Evolutionary conservation across 768 basidiomycete genomes (phyloP).

Genomic region (Serendipita sp.): DNA sequence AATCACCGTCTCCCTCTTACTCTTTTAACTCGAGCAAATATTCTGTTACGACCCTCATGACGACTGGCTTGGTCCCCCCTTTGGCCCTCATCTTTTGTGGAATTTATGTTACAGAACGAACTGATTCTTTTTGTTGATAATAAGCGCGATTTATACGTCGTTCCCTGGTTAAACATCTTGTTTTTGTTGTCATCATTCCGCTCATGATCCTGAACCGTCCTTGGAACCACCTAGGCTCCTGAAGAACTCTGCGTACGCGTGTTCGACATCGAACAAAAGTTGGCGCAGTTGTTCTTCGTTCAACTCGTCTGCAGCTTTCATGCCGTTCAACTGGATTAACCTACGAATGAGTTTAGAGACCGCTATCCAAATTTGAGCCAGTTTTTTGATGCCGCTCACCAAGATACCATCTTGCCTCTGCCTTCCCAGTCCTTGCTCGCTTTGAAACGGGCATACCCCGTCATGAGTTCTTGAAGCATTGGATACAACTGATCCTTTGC

Average conservation of each 20-base stretch:
- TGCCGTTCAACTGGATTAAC: slow-evolving; percentile 90
- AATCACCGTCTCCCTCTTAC: too few relatives aligned
- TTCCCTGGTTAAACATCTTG: too few relatives aligned
- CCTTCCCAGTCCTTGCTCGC: slow-evolving; percentile 95
- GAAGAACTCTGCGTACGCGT: slow-evolving; percentile 91
- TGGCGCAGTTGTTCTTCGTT: slow-evolving; percentile 85
- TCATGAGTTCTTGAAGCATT: slow-evolving; percentile 86
- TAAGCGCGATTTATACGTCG: too few relatives aligned
- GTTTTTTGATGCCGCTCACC: slow-evolving; percentile 32
- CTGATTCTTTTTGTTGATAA: too few relatives aligned
- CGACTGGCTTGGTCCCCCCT: too few relatives aligned
- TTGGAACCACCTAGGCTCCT: slow-evolving; percentile 35
- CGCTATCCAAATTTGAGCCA: background rate
- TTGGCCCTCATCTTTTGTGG: too few relatives aligned
- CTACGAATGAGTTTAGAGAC: slow-evolving; percentile 22
- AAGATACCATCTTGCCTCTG: slow-evolving; percentile 78
- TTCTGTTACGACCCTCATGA: too few relatives aligned
- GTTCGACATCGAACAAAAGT: slow-evolving; percentile 93
- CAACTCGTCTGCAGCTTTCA: slow-evolving; percentile 94
- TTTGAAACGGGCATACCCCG: slow-evolving; percentile 85
- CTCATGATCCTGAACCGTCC: background rate
- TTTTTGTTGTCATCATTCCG: background rate
- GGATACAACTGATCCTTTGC: slow-evolving; percentile 97
- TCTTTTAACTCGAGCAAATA: too few relatives aligned
- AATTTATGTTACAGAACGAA: too few relatives aligned